Evolutionary conservation across 176 grass and related monocot genomes (phyloP).

Genomic region (Coix lacrymajobi): DNA sequence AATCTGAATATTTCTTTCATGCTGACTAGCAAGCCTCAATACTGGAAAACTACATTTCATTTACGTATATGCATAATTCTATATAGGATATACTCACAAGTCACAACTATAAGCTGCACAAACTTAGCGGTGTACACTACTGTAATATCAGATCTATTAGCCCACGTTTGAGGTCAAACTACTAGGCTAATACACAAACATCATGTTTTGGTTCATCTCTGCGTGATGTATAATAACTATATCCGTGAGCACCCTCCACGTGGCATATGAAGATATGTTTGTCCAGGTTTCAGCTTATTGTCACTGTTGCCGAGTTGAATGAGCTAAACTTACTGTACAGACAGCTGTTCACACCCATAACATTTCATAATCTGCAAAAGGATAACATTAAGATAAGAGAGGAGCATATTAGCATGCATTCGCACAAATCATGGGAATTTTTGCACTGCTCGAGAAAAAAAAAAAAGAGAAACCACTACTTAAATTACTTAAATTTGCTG

Average conservation of each 20-base stretch:
- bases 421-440: not conserved
- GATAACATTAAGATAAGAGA: not conserved
- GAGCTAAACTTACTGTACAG: not conserved
- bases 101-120: slow-evolving; percentile 4
- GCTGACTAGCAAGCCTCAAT: not conserved
- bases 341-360: slow-evolving; percentile 4
- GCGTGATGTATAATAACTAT: not conserved
- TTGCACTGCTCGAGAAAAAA: not conserved
- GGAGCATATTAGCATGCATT: not conserved
- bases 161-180: not conserved
- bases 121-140: not conserved
- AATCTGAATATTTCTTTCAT: not conserved
- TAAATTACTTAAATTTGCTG: not conserved
- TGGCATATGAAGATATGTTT: not conserved
- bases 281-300: not conserved
- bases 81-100: not conserved
- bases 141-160: not conserved
- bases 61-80: not conserved
- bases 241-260: not conserved
- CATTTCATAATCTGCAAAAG: slow-evolving; percentile 1
- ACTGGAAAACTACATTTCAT: not conserved
- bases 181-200: slow-evolving; percentile 8
- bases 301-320: not conserved
- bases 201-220: not conserved
- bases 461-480: not conserved